phyloP scores from a whole-genome alignment of 306 rosid species.

The Ziziphus jujuba region DNA sequence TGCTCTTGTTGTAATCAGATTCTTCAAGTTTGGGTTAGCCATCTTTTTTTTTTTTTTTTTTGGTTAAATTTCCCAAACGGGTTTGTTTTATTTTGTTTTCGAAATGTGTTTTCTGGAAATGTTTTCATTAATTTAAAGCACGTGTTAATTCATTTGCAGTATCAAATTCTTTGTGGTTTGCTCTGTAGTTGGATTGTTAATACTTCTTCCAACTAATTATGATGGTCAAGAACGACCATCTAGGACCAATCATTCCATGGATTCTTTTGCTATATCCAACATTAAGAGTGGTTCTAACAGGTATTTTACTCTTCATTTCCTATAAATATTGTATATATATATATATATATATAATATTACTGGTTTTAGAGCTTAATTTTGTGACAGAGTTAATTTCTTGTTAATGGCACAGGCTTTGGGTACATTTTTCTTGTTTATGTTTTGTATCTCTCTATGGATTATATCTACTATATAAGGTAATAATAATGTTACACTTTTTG shows the following conservation, averaged over 20 bases:
- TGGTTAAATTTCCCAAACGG: not conserved
- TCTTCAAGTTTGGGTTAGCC: constrained; percentile 80
- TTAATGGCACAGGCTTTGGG: constrained; percentile 81
- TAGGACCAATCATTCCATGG: constrained; percentile 48
- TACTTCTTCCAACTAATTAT: constrained; percentile 73
- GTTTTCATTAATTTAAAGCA: not conserved
- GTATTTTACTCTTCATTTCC: constrained; percentile 17
- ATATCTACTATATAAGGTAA: constrained; percentile 73
- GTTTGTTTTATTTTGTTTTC: not conserved
- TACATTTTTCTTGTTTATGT: constrained; percentile 77
- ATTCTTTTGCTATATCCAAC: constrained; percentile 80
- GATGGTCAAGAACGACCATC: constrained; percentile 31
- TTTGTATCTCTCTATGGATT: constrained; percentile 79
- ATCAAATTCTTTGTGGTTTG: constrained; percentile 70
- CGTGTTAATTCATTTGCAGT: constrained; percentile 30
- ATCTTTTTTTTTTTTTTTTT: too few relatives aligned
- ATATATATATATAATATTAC: not conserved
- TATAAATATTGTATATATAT: not conserved
- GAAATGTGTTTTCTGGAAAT: not conserved
- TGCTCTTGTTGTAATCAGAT: constrained; percentile 71
- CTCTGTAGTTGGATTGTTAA: constrained; percentile 64
- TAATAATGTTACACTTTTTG: constrained; percentile 20
- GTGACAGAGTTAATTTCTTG: constrained; percentile 25
- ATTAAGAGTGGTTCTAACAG: constrained; percentile 63
- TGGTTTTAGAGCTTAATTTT: constrained; percentile 1